Base-by-base conservation (phyloP, 768 basidiomycete species). In the Ramaria sp. region DNA sequence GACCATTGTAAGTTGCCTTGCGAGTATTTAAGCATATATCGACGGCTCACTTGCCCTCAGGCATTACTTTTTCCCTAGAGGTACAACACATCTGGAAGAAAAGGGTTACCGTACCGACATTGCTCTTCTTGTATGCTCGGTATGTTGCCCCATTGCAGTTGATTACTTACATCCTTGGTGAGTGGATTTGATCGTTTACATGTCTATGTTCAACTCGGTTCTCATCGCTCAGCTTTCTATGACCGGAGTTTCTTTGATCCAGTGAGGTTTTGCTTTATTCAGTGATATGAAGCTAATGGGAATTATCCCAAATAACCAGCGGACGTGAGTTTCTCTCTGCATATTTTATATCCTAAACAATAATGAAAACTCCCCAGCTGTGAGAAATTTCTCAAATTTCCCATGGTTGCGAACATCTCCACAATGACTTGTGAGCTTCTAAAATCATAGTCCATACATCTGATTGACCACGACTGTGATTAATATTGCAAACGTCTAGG, bases 1-100 rank as follows among this genome's bases (percentile, higher is more conserved):
- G 36, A 37, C 36, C 36, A 37, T 16, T 7, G 36, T 37, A 37
- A 37, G 36, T 16, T 37, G 36, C 36, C 8, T 37, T 37, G 7
- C 16, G 8, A 37, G 16, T 16, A 37, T 8, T 37, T 7, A 37
- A 8, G 36, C 16, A 37, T 37, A 8, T 30, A n/a, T n/a, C n/a
- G n/a, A n/a, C n/a, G n/a, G n/a, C 48, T 49, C 36, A 37, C 36
- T 37, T 16, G 7, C 36, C 16, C 38, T 3, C 20, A 51, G 50
- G 22, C 28, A 18, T 51, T 24, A 51, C 50, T 5, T 51, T 51
- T 38, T 36, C 50, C 38, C 50, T 20, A 38, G 50, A 51, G 24
- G 12, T 51, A 3, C 32, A 51, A 34, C 30, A 20, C 24, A 20
- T 51, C 32, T 51, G 50, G 50, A 36, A 37, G 38, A 28, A 34